Conservation (phyloP, 495 filamentous ascomycete species). For the Penicillium paxilli region DNA sequence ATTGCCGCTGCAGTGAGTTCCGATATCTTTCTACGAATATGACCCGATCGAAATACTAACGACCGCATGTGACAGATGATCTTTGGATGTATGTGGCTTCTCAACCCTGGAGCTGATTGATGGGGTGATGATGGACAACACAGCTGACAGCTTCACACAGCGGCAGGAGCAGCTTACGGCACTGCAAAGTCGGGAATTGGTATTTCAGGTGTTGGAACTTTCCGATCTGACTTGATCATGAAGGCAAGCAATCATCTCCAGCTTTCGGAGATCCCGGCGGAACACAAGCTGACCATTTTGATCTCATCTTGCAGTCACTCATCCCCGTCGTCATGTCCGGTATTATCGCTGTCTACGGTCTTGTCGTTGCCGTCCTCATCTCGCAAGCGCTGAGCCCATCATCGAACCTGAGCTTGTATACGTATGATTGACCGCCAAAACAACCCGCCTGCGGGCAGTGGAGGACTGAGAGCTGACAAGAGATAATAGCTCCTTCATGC, state of each 20-base stretch:
- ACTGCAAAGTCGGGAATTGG: constrained; percentile 97
- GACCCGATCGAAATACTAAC: constrained; percentile 22
- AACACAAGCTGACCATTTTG: constrained; percentile 16
- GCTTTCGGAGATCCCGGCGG: neutral
- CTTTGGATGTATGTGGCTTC: constrained; percentile 75
- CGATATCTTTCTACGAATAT: constrained; percentile 14
- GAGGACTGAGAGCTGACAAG: constrained; percentile 13
- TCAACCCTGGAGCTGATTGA: constrained; percentile 1
- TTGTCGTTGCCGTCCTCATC: constrained; percentile 95
- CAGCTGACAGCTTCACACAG: constrained; percentile 48
- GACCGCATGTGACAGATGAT: constrained; percentile 57
- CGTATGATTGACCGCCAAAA: constrained; percentile 51
- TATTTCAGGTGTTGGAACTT: constrained; percentile 91
- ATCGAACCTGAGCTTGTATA: constrained; percentile 76
- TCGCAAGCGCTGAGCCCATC: constrained; percentile 77
- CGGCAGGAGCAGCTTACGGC: constrained; percentile 91
- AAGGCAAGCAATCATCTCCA: constrained; percentile 58
- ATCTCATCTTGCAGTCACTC: constrained; percentile 60
- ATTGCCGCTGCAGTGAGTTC: constrained; percentile 89
- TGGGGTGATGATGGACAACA: neutral
- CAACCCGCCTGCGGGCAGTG: neutral
- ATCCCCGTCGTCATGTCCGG: constrained; percentile 99
- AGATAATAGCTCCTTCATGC: constrained; percentile 75
- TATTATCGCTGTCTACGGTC: constrained; percentile 97
- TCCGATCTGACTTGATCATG: constrained; percentile 95